These are phyloP conservation scores for Trypanosomatidae sp. DNA, from an alignment of 208 protist species.

Conservation along the genomic window DNA sequence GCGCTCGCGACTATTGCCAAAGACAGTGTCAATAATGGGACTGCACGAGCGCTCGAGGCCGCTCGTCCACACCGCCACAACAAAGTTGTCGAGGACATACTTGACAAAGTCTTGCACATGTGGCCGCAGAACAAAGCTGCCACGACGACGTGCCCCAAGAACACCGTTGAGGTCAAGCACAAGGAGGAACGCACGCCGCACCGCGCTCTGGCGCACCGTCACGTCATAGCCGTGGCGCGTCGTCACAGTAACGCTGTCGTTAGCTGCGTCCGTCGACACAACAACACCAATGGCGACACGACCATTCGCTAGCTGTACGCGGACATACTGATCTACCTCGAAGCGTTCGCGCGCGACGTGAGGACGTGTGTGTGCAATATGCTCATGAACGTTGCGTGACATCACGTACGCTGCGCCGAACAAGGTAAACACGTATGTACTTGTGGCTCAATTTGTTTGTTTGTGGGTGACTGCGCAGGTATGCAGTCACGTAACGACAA, in stretches of 20 bases:
- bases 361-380: neutral
- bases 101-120: constrained; percentile 63
- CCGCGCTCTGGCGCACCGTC: constrained; percentile 24
- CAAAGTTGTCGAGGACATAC: constrained; percentile 82
- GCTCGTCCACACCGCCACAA: constrained; percentile 85
- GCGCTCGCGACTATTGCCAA: constrained; percentile 59
- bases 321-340: constrained; percentile 74
- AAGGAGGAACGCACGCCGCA: constrained; percentile 70
- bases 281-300: constrained; percentile 76
- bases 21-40: constrained; percentile 78
- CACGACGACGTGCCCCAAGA: constrained; percentile 56
- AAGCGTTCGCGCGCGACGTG: constrained; percentile 40
- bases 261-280: constrained; percentile 26
- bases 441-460: neutral
- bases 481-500: too few relatives aligned
- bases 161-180: constrained; percentile 87
- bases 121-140: constrained; percentile 56
- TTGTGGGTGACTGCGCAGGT: too few relatives aligned
- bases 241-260: constrained; percentile 37
- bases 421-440: neutral
- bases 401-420: neutral
- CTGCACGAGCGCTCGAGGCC: constrained; percentile 71
- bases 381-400: neutral
- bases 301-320: constrained; percentile 42
- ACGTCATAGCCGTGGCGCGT: constrained; percentile 79